A percentile compares a stretch with the other conserved stretches of the same genome.
Evolutionary conservation across 345 rosid genomes (phyloP).

Genomic region (Acer negundo): DNA sequence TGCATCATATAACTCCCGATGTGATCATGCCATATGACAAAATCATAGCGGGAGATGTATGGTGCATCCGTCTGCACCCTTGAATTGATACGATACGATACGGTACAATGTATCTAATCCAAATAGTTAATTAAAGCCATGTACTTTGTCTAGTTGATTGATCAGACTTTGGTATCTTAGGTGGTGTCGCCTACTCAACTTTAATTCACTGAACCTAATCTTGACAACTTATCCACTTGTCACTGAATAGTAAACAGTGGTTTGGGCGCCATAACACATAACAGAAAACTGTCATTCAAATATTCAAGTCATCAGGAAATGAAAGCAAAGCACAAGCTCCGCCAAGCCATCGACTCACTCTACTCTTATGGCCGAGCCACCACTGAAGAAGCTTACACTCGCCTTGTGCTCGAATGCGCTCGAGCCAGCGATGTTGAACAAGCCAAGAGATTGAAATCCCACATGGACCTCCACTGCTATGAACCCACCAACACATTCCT

Average conservation of each 20-base stretch:
- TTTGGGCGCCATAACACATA: conserved; percentile 9
- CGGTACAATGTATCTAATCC: too few relatives aligned
- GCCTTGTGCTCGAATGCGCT: conserved; percentile 50
- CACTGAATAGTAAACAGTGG: too few relatives aligned
- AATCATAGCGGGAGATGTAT: too few relatives aligned
- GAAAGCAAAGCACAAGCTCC: conserved; percentile 39
- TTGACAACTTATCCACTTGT: background rate
- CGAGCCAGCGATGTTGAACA: conserved; percentile 46
- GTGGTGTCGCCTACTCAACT: background rate
- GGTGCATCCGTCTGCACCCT: too few relatives aligned
- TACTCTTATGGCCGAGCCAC: conserved; percentile 32
- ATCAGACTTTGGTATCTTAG: background rate
- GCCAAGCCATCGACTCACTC: conserved; percentile 45
- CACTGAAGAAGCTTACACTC: conserved; percentile 42
- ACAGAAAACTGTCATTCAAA: conserved; percentile 30
- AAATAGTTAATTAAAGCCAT: too few relatives aligned
- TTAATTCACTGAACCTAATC: background rate
- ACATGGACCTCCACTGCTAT: conserved; percentile 50
- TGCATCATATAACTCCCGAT: too few relatives aligned
- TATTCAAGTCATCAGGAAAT: conserved; percentile 13
- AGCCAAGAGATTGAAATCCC: conserved; percentile 50
- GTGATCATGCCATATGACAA: too few relatives aligned
- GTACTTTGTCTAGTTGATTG: too few relatives aligned
- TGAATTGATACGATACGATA: too few relatives aligned
- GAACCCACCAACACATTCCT: conserved; percentile 41